Base-by-base conservation (phyloP, 805 yeast species). In the Lachancea cidri region DNA sequence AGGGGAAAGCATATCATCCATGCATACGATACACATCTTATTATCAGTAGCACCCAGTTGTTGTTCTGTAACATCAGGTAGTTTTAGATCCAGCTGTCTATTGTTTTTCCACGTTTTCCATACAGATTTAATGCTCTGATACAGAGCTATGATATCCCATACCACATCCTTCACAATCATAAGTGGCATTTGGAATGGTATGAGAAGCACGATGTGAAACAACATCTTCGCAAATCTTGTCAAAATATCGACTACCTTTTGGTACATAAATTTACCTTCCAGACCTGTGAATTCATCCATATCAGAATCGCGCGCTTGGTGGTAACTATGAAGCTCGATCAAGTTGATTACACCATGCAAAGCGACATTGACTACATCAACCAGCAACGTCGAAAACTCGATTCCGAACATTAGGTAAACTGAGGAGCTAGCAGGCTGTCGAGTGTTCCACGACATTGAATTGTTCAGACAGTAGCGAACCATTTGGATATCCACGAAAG, bases 21-120 rank as follows among this genome's bases (percentile, higher is more conserved):
- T 79, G 65, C 98, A 91, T 31, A 91, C 83, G 46, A 87, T 87
- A 64, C 98, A 84, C 18, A 85, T 57, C 58, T 68, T 65, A 15
- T 78, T 71, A 5, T 66, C 74, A 43, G 85, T 67, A 34, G 85
- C 89, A 17, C 54, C 71, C 42, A 87, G 65, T 39, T 87, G 93
- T 20, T 66, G 75, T 9, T 61, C 68, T 1, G 81, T 67, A 2
- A 96, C 95, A 45, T 77, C 73, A 5, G 67, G 65, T 38, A 93
- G 68, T 47, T 73, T 77, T 19, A 71, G 67, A 47, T 84, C 87
- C 54, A 93, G 66, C 51, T 79, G 76, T 36, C 75, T 74, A 8
- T 83, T 65, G 14, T 73, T 72, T 41, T 65, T 67, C 43, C 68
- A 55, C 42, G 68, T 66, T 40, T 62, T 65, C 49, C 63, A 55